Percentiles rank a stretch among this genome's conserved stretches.
Evolutionary conservation across 345 rosid genomes (phyloP).

Genomic region (Xanthoceras sorbifolium): DNA sequence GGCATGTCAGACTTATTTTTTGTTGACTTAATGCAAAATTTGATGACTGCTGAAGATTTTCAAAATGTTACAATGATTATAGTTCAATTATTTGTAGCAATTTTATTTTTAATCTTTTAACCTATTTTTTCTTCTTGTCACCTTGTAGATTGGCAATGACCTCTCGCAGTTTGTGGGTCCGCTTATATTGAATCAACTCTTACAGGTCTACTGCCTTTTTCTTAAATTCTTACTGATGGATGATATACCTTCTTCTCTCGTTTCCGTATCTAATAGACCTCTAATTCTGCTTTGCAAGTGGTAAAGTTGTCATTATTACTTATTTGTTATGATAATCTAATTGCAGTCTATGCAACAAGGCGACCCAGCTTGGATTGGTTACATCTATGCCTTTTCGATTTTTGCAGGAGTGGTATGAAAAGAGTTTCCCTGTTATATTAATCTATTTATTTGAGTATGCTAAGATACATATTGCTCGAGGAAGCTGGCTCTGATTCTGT

Average conservation of each 20-base stretch:
- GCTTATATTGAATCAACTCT: constrained; percentile 73
- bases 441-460: constrained; percentile 5
- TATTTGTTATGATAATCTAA: constrained; percentile 21
- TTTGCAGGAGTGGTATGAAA: constrained; percentile 77
- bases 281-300: not conserved
- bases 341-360: constrained; percentile 94
- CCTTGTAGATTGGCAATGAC: constrained; percentile 82
- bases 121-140: constrained; percentile 18
- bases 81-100: constrained; percentile 10
- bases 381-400: constrained; percentile 77
- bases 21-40: not conserved
- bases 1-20: not conserved
- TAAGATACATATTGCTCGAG: not conserved
- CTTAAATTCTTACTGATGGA: not conserved
- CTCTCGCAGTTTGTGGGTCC: constrained; percentile 97
- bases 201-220: constrained; percentile 59
- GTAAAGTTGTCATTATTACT: constrained; percentile 11
- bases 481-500: constrained; percentile 12
- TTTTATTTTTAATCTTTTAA: constrained; percentile 19
- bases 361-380: constrained; percentile 90
- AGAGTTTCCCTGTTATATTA: constrained; percentile 6
- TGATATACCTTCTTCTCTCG: constrained; percentile 9
- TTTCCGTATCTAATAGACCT: not conserved
- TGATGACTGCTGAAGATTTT: not conserved
- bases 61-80: not conserved